Evolutionary conservation across 2,329 filamentous ascomycete genomes (phyloP).

Genomic region (Penicillium sp.): DNA sequence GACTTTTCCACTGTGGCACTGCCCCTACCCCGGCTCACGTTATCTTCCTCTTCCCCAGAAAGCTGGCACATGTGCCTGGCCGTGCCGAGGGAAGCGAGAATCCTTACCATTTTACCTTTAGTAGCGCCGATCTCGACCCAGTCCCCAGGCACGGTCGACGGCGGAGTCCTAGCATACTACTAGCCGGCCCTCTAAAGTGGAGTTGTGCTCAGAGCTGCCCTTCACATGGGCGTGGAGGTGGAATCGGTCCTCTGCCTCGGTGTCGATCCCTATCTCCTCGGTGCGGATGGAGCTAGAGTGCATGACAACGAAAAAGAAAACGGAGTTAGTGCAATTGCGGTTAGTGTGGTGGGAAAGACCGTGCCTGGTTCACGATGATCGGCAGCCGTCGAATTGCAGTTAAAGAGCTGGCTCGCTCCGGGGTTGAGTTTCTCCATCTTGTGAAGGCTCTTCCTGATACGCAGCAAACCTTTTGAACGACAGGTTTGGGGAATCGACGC

Average conservation of each 20-base stretch:
- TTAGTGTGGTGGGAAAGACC: background rate
- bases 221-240: slow-evolving; percentile 2
- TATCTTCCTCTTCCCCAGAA: background rate
- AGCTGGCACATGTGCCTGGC: slow-evolving; percentile 6
- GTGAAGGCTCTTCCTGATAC: slow-evolving; percentile 9
- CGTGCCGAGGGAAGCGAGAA: slow-evolving; percentile 5
- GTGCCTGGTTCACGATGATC: slow-evolving; percentile 1
- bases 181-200: background rate
- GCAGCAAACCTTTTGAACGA: slow-evolving; percentile 8
- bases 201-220: slow-evolving; percentile 1
- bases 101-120: background rate
- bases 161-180: background rate
- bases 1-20: background rate
- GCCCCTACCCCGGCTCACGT: background rate
- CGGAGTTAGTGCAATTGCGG: background rate
- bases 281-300: background rate
- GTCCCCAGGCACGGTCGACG: slow-evolving; percentile 3
- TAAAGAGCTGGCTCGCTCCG: slow-evolving; percentile 1
- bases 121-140: slow-evolving; percentile 3
- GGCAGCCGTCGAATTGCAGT: background rate
- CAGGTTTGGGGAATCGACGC: slow-evolving; percentile 11
- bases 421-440: background rate
- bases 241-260: slow-evolving; percentile 4
- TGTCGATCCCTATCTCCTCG: slow-evolving; percentile 12
- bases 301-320: background rate